These are phyloP conservation scores for Gnaphalium uliginosum DNA, from an alignment of 129 eudicot genomes.

Conservation along the genomic window DNA sequence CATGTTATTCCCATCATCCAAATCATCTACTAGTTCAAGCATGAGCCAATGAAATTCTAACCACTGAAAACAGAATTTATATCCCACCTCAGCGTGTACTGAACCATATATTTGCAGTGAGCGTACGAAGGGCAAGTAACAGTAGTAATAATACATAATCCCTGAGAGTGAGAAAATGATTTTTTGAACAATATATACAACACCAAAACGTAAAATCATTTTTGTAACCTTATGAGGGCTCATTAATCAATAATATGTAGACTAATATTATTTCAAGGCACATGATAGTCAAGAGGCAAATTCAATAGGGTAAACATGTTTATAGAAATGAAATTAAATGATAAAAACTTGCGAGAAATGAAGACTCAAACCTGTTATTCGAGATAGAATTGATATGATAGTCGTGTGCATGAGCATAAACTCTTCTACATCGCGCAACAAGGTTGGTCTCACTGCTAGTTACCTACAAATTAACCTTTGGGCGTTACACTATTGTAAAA, in stretches of 20 bases:
- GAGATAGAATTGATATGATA: slow-evolving; percentile 97
- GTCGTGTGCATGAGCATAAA: slow-evolving; percentile 99
- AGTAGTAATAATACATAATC: neutral
- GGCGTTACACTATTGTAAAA: slow-evolving; percentile 18
- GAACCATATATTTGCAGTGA: neutral
- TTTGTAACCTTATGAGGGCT: slow-evolving; percentile 5
- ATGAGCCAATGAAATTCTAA: neutral
- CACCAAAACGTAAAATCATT: neutral
- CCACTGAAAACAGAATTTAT: neutral
- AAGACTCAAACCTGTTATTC: slow-evolving; percentile 67
- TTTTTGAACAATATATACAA: neutral
- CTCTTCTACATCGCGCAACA: slow-evolving; percentile 91
- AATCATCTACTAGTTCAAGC: neutral
- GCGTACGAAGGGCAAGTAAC: neutral
- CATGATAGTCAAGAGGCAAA: slow-evolving; percentile 1
- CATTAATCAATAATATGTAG: neutral
- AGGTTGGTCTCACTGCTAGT: slow-evolving; percentile 91
- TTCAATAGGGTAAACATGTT: slow-evolving; percentile 3
- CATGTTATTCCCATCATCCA: neutral
- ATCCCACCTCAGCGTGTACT: neutral
- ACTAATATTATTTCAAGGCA: slow-evolving; percentile 18
- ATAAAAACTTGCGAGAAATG: slow-evolving; percentile 5
- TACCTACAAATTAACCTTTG: slow-evolving; percentile 50
- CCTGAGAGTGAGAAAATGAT: neutral
- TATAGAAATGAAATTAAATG: neutral